Conservation (phyloP, 768 basidiomycete genomes). For the Termitomyces sp. region DNA sequence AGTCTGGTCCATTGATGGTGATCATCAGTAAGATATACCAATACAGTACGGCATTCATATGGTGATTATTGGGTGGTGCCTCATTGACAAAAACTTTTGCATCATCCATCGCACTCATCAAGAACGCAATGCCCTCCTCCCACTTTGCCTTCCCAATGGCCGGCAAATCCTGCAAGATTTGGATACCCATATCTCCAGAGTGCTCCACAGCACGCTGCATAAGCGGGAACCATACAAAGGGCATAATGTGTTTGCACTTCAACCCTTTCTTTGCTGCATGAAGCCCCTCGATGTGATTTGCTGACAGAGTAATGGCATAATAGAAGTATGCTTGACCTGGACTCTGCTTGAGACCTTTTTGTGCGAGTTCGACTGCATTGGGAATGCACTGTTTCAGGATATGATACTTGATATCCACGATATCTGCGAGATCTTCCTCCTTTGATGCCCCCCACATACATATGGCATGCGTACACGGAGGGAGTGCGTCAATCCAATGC, state of each 20-base stretch:
- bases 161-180: constrained; percentile 41
- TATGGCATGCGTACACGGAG: constrained; percentile 55
- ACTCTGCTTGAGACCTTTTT: constrained; percentile 46
- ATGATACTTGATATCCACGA: constrained; percentile 59
- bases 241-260: constrained; percentile 49
- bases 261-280: constrained; percentile 65
- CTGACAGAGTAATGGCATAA: constrained; percentile 53
- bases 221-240: constrained; percentile 54
- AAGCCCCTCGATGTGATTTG: constrained; percentile 47
- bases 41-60: constrained; percentile 56
- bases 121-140: constrained; percentile 59
- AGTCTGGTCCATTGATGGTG: constrained; percentile 45
- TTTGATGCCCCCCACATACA: constrained; percentile 35
- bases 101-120: constrained; percentile 60
- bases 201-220: constrained; percentile 62
- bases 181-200: constrained; percentile 54
- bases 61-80: constrained; percentile 59
- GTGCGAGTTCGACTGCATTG: constrained; percentile 46
- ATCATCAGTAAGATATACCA: constrained; percentile 57
- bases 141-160: constrained; percentile 39
- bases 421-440: constrained; percentile 55
- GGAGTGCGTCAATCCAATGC: constrained; percentile 56
- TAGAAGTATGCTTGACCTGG: constrained; percentile 63
- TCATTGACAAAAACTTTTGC: constrained; percentile 49
- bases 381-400: constrained; percentile 47